These are phyloP conservation scores for Nicotiana rustica DNA, from an alignment of 305 asterid genomes.

Conservation along the genomic window DNA sequence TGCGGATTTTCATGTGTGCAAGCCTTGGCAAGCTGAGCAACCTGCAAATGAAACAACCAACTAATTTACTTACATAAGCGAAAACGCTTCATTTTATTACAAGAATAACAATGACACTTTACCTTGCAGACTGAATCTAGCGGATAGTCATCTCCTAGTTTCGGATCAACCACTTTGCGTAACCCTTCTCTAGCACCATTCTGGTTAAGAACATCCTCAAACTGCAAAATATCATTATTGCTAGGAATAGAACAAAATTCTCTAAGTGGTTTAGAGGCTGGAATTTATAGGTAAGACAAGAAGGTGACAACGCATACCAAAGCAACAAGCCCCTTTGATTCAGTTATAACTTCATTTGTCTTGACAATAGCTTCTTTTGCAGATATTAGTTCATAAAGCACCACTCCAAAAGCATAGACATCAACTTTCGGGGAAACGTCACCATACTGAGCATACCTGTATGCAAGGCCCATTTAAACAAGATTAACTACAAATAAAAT, in stretches of 20 bases:
- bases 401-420: conserved; percentile 90
- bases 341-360: conserved; percentile 62
- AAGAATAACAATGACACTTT: neutral
- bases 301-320: conserved; percentile 53
- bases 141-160: conserved; percentile 68
- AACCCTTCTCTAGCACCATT: conserved; percentile 58
- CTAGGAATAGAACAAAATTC: neutral
- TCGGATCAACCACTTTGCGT: conserved; percentile 66
- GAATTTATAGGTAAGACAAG: neutral
- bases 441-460: conserved; percentile 82
- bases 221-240: conserved; percentile 47
- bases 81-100: neutral
- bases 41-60: conserved; percentile 48
- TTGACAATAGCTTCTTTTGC: conserved; percentile 81
- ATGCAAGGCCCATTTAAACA: neutral
- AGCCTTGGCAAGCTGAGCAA: conserved; percentile 79
- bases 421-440: conserved; percentile 81
- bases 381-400: conserved; percentile 75
- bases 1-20: conserved; percentile 88
- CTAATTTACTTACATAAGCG: neutral
- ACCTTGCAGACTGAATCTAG: conserved; percentile 80
- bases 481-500: neutral
- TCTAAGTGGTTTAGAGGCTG: neutral
- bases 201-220: conserved; percentile 67
- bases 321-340: conserved; percentile 83